phyloP scores from a whole-genome alignment of 805 yeast species.

The Schwanniomyces yamadae region DNA sequence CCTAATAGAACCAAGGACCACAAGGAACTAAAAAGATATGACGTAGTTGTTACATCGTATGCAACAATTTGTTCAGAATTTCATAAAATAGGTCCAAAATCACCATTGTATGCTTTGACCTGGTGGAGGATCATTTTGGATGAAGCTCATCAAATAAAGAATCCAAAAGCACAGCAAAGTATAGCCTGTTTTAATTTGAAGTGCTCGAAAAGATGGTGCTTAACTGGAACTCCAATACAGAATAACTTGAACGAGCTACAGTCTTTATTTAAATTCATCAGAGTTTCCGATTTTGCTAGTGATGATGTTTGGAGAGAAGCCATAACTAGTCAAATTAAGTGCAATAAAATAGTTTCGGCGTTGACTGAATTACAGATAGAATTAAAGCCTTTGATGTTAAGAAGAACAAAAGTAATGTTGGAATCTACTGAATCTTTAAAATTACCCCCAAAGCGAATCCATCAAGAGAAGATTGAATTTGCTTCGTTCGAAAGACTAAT shows the following conservation, averaged over 20 bases:
- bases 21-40: constrained; percentile 17
- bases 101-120: constrained; percentile 22
- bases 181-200: constrained; percentile 27
- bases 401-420: constrained; percentile 45
- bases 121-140: constrained; percentile 68
- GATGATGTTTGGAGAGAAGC: constrained; percentile 6
- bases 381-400: constrained; percentile 37
- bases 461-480: constrained; percentile 19
- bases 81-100: constrained; percentile 5
- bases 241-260: constrained; percentile 83
- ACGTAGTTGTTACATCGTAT: constrained; percentile 36
- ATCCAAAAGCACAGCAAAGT: constrained; percentile 86
- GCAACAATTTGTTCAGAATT: constrained; percentile 17
- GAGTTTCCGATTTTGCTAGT: constrained; percentile 14
- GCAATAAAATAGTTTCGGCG: constrained; percentile 8
- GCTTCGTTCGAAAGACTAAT: constrained; percentile 20
- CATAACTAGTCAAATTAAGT: neutral
- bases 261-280: constrained; percentile 84
- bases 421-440: constrained; percentile 12
- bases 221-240: constrained; percentile 95
- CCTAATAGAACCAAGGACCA: constrained; percentile 12
- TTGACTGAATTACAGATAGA: constrained; percentile 17
- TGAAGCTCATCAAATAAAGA: constrained; percentile 92
- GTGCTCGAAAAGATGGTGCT: constrained; percentile 72
- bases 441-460: constrained; percentile 18